These are phyloP conservation scores for Stagonosporopsis cucurbitacearum DNA, from an alignment of 2,329 filamentous ascomycete genomes.

Conservation along the genomic window DNA sequence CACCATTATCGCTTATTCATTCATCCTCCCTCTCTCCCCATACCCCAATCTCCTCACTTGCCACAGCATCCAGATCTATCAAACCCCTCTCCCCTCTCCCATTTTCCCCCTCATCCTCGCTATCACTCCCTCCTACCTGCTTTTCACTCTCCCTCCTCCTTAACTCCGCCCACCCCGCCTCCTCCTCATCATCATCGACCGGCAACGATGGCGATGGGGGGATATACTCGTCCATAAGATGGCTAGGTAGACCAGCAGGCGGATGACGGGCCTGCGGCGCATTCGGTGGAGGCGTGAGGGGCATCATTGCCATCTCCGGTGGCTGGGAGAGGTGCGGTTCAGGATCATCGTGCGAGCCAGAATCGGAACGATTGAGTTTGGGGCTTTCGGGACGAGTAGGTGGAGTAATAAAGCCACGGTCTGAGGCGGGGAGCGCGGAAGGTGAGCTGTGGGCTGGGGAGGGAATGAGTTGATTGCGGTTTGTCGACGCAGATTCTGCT, in stretches of 20 bases:
- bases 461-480: not conserved
- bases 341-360: not conserved
- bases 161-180: constrained; percentile 46
- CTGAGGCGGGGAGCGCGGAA: not conserved
- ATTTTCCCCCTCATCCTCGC: constrained; percentile 21
- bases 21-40: constrained; percentile 39
- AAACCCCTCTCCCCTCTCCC: constrained; percentile 23
- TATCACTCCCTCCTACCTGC: constrained; percentile 26
- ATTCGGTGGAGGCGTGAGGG: constrained; percentile 33
- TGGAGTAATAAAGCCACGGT: constrained; percentile 8
- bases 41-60: constrained; percentile 45
- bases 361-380: not conserved
- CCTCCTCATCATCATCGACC: constrained; percentile 31
- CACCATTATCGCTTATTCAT: not conserved
- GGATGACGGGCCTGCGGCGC: constrained; percentile 18
- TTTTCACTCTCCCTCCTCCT: constrained; percentile 31
- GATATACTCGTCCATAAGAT: constrained; percentile 46
- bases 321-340: constrained; percentile 21
- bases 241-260: constrained; percentile 38
- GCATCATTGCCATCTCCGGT: constrained; percentile 46
- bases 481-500: not conserved
- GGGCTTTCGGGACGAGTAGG: constrained; percentile 11
- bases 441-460: not conserved
- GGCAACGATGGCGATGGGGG: constrained; percentile 32
- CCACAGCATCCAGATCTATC: constrained; percentile 45